Base-by-base conservation (phyloP, 371 early-diverging fungal species). In the Mucor racemosus region DNA sequence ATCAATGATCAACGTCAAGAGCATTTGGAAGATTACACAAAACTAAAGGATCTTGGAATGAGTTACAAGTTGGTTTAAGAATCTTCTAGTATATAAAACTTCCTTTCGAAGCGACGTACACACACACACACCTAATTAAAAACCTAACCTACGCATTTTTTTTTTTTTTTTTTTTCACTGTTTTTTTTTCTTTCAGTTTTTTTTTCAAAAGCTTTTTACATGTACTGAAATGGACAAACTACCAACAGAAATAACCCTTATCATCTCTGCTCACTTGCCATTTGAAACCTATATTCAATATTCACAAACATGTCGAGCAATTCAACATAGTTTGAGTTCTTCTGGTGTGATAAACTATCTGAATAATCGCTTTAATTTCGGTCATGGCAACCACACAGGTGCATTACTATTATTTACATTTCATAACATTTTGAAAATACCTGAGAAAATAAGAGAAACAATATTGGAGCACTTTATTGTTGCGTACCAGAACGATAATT, bases 241-340 rank as follows among this genome's bases (percentile, higher is more conserved):
- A n/a, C 72, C 72, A 9, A 53, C 64, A 17, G 72, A 72, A 48
- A 21, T 72, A 42, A 34, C 58, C 3, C 40, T 68, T 9, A 34
- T 64, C 3, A 34, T 72, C 13, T 58, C 41, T 5, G 46, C 42
- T 8, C 21, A 64, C 15, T 17, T 72, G 31, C 60, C 56, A 8
- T 62, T 72, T 14, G 58, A 64, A 19, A 53, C 64, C 1, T 72
- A 72, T 39, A 64, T 72, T 48, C 58, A 69, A 11, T 36, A 62
- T 7, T 70, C 72, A 5, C 62, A 68, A 46, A 68, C 68, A 26
- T 68, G 69, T 31, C 58, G 21, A 34, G 58, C 35, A 11, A 34
- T 72, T 10, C 44, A 69, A 21, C 34, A 58, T 3, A 35, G 58
- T 17, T 42, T 72, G 13, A 60, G 50, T 19, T 39, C 58, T 41